Conservation (phyloP, 345 rosid species). For the Erucastrum elatum region DNA sequence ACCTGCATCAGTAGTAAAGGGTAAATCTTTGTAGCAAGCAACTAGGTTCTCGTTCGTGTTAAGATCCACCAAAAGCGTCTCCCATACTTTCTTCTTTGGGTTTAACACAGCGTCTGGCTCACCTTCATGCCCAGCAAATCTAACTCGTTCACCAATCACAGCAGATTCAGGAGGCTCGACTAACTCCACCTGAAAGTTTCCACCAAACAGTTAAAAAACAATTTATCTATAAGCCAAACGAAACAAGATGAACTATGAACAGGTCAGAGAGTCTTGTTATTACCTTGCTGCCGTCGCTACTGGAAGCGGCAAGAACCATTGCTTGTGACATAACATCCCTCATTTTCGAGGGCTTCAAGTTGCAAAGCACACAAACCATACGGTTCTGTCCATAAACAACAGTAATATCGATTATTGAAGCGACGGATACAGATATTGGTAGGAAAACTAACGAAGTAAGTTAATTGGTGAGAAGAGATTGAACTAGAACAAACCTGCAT, state of each 20-base stretch:
- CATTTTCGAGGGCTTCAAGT: constrained; percentile 86
- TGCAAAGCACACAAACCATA: constrained; percentile 93
- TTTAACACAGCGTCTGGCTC: constrained; percentile 72
- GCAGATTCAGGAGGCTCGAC: constrained; percentile 68
- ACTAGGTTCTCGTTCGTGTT: constrained; percentile 54
- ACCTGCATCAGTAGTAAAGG: constrained; percentile 44
- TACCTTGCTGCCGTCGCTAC: constrained; percentile 52
- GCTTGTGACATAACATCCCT: constrained; percentile 90
- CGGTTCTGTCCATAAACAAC: constrained; percentile 59
- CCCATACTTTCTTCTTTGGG: constrained; percentile 96
- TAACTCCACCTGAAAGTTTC: constrained; percentile 65
- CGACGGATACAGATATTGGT: too few species aligned
- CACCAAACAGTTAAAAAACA: background rate
- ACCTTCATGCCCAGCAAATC: constrained; percentile 68
- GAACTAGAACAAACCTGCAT: constrained; percentile 72
- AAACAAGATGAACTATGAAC: background rate
- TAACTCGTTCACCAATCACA: constrained; percentile 59
- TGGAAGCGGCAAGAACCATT: constrained; percentile 93
- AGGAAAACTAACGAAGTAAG: background rate
- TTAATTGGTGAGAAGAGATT: constrained; percentile 2
- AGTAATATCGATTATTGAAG: background rate
- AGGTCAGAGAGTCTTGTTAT: background rate
- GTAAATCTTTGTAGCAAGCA: constrained; percentile 67
- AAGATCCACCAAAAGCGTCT: constrained; percentile 68
- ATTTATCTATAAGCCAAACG: background rate